Base-by-base conservation (phyloP, 768 basidiomycete species). In the Lactifluus subvellereus region DNA sequence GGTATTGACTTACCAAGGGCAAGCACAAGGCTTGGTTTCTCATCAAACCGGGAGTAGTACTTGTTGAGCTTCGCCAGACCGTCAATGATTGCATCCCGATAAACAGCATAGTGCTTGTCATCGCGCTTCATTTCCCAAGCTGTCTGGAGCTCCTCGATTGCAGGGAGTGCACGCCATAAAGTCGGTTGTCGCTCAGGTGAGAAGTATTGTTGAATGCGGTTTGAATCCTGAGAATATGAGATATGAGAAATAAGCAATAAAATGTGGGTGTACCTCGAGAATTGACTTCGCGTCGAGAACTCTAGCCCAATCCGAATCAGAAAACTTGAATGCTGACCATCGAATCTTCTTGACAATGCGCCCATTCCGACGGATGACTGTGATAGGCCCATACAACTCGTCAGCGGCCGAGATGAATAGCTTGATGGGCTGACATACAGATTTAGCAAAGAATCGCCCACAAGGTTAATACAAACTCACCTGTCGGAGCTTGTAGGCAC, bases 161-260 rank as follows among this genome's bases (percentile, higher is more conserved):
- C 27, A 27, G 27, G 27, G 27, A 27, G 27, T 27, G 27, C 2
- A 3, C 27, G 27, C 27, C 27, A 74, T 0, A 76, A 66, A 0
- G 72, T 75, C 0, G 69, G 69, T 0, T 63, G 59, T 4, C 55
- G 30, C 10, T 73, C 71, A 0, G 71, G 57, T 0, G 71, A 74
- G 54, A 75, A 74, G 22, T 45, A 27, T 6, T 74, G 71, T 32
- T 73, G 73, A 11, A 72, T 65, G 9, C 57, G 13, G 20, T 75
- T 71, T 0, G 69, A 59, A 10, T 74, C 71, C 69, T 30, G 13
- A 1, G 45, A 45, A 61, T n/a, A 59, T 10, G 9, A 37, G 35
- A 42, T 27, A 27, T 2, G 27, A 27, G 27, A 27, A 27, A 27
- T 27, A 27, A 2, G 27, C 27, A 27, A 27, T 27, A 27, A 27